Evolutionary conservation across 164 flowering plant genomes (phyloP).

Genomic region (Brasenia schreberi): DNA sequence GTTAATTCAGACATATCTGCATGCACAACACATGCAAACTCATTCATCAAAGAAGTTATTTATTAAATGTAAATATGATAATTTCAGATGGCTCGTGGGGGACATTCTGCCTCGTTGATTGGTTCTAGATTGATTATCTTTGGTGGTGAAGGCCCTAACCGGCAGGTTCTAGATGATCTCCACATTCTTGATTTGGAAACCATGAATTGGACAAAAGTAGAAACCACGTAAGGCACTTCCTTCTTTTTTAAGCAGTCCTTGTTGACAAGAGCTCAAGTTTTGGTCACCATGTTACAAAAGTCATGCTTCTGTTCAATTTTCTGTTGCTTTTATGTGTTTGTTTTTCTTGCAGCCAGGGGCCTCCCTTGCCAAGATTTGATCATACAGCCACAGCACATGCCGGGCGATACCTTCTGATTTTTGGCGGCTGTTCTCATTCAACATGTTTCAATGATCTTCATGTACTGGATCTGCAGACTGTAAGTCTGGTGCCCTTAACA

Average conservation of each 20-base stretch:
- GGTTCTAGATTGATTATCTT: constrained; percentile 73
- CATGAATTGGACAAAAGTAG: neutral
- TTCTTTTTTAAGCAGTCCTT: neutral
- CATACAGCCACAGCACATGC: constrained; percentile 99
- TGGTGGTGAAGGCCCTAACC: constrained; percentile 74
- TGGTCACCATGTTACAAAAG: too few species aligned
- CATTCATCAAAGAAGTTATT: neutral
- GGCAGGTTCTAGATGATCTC: constrained; percentile 69
- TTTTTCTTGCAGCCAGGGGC: constrained; percentile 5
- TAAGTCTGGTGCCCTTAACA: constrained; percentile 18
- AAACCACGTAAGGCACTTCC: neutral
- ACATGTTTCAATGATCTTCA: constrained; percentile 97
- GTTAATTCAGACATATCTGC: too few species aligned
- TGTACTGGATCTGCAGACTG: constrained; percentile 89
- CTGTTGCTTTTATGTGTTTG: neutral
- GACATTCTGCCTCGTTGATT: constrained; percentile 65
- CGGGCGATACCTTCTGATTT: constrained; percentile 90
- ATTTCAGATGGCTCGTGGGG: constrained; percentile 76
- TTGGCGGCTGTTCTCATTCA: constrained; percentile 99
- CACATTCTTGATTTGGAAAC: constrained; percentile 80
- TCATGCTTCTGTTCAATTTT: neutral
- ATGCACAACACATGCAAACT: too few species aligned
- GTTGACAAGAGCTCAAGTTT: neutral
- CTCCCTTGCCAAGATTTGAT: constrained; percentile 98
- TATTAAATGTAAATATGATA: neutral